phyloP scores from a whole-genome alignment of 208 protist genomes.

The Tritrichomonas foetus region DNA sequence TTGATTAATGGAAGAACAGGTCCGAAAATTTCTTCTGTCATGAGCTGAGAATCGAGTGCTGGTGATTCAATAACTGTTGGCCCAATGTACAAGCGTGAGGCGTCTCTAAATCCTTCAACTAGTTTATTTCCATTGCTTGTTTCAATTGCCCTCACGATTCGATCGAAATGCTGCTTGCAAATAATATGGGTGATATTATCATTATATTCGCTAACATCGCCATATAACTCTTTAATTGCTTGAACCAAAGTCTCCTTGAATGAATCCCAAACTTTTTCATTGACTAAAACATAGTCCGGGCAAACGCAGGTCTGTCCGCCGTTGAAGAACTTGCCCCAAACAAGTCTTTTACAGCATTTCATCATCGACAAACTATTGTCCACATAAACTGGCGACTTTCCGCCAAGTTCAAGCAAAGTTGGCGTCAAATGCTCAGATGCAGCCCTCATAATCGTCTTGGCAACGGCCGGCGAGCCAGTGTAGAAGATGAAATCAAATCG shows the following conservation, averaged over 20 bases:
- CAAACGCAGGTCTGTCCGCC: not conserved
- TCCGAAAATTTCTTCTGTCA: conserved; percentile 38
- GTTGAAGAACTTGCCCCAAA: not conserved
- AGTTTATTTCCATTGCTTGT: not conserved
- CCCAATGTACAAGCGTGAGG: not conserved
- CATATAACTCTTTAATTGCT: conserved; percentile 17
- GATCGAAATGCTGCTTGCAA: not conserved
- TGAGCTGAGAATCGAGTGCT: not conserved
- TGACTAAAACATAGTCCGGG: not conserved
- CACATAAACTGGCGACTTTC: conserved; percentile 77
- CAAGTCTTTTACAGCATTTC: not conserved
- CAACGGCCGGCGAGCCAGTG: conserved; percentile 68
- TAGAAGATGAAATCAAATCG: conserved; percentile 81
- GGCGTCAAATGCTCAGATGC: conserved; percentile 75
- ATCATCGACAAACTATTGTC: conserved; percentile 49
- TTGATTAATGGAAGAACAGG: not conserved
- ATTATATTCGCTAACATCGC: not conserved
- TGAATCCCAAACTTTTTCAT: not conserved
- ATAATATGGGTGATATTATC: conserved; percentile 37
- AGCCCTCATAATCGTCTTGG: conserved; percentile 67
- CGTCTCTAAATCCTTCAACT: not conserved
- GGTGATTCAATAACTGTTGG: not conserved
- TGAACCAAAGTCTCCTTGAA: not conserved
- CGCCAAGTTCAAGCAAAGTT: conserved; percentile 79
- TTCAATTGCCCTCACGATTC: not conserved